A percentile compares a stretch with the other conserved stretches of the same genome.
Evolutionary conservation across 1,139 yeast genomes (phyloP).

Genomic region (Yamadazyma oceani): DNA sequence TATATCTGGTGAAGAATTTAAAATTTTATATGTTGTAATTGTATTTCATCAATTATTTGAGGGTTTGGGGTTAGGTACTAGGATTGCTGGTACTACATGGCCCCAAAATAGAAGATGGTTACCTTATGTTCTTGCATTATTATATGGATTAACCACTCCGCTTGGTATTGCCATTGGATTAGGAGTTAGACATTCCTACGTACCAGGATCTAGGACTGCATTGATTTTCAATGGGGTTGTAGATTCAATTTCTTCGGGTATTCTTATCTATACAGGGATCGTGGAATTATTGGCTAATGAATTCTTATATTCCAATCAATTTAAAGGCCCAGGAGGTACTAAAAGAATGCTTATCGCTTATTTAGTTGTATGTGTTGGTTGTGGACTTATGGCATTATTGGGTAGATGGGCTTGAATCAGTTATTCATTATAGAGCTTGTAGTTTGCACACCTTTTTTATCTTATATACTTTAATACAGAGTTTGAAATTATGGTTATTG

Average conservation of each 20-base stretch:
- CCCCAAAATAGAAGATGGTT: conserved; percentile 45
- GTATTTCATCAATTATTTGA: conserved; percentile 92
- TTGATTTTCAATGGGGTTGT: conserved; percentile 74
- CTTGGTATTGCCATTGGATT: conserved; percentile 83
- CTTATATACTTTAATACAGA: too few species aligned
- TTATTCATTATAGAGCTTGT: too few species aligned
- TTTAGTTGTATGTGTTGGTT: conserved; percentile 59
- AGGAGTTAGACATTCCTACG: conserved; percentile 71
- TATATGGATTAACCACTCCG: conserved; percentile 77
- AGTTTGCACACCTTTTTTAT: too few species aligned
- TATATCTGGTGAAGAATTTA: conserved; percentile 70
- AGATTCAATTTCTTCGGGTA: conserved; percentile 84
- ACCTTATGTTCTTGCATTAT: conserved; percentile 61
- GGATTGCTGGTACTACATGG: conserved; percentile 77
- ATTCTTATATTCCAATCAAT: conserved; percentile 67
- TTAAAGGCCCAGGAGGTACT: conserved; percentile 50
- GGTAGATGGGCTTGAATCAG: conserved; percentile 84
- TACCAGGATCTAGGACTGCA: conserved; percentile 60
- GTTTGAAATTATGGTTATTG: too few species aligned
- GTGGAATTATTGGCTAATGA: conserved; percentile 90
- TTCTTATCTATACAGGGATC: conserved; percentile 79
- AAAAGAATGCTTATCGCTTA: conserved; percentile 40
- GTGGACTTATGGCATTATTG: conserved; percentile 80
- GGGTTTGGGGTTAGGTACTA: conserved; percentile 88
- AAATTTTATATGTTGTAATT: conserved; percentile 72